A percentile compares a stretch with the other conserved stretches of the same genome.
Conservation (phyloP, 164 flowering plant genomes). For the Vitis riparia region DNA sequence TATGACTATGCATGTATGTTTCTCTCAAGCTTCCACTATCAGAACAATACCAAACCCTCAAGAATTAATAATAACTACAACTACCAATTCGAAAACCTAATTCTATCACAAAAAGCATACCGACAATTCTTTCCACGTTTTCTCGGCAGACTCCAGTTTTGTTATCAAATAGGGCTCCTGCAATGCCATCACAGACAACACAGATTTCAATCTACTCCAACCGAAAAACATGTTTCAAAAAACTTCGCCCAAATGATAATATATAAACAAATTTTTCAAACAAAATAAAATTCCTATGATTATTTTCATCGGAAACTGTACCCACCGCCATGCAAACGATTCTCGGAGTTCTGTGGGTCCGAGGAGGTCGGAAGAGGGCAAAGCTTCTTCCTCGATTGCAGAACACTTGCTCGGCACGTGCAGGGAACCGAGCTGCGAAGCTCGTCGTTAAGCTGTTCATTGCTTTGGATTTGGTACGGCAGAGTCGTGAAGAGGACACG, state of each 20-base stretch:
- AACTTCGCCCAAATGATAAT: background rate
- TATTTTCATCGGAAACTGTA: background rate
- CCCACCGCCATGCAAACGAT: constrained; percentile 80
- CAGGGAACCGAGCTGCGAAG: constrained; percentile 23
- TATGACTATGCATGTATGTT: too few relatives aligned
- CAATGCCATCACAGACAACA: constrained; percentile 13
- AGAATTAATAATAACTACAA: too few relatives aligned
- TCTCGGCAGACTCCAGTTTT: constrained; percentile 93
- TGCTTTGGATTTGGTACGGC: background rate
- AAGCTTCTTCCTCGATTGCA: constrained; percentile 4
- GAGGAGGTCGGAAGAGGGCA: constrained; percentile 20
- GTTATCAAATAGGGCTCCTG: constrained; percentile 90
- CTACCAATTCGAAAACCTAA: background rate
- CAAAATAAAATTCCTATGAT: background rate
- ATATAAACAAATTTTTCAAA: background rate
- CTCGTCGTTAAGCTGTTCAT: constrained; percentile 29
- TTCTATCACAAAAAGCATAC: constrained; percentile 32
- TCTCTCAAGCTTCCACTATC: too few relatives aligned
- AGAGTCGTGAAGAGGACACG: too few relatives aligned
- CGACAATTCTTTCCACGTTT: constrained; percentile 90
- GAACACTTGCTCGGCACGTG: background rate
- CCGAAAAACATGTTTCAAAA: too few relatives aligned
- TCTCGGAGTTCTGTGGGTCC: constrained; percentile 27
- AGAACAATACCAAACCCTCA: too few relatives aligned
- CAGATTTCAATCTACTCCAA: background rate